Percentiles rank a stretch among this genome's conserved stretches.
Evolutionary conservation across 2,329 filamentous ascomycete genomes (phyloP).

Genomic region (Cladosporium sphaerospermum): DNA sequence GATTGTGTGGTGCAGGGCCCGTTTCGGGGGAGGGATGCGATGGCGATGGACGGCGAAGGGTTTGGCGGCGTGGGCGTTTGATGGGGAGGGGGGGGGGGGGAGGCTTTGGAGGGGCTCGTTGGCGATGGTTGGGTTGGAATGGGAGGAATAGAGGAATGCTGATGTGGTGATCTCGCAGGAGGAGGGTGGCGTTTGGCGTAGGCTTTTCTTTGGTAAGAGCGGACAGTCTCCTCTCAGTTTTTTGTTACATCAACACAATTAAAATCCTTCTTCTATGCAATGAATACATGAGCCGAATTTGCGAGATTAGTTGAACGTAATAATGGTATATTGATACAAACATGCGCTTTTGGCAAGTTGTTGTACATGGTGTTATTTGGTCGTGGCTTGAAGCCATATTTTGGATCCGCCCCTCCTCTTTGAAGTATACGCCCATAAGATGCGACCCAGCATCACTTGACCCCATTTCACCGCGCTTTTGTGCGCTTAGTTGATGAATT

Average conservation of each 20-base stretch:
- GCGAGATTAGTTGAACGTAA: too few relatives aligned
- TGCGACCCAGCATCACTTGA: not conserved
- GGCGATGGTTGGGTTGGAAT: slow-evolving; percentile 20
- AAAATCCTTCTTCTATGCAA: too few relatives aligned
- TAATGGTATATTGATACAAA: not conserved
- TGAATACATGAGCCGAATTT: too few relatives aligned
- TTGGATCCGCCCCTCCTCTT: not conserved
- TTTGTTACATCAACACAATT: too few relatives aligned
- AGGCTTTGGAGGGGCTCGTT: slow-evolving; percentile 38
- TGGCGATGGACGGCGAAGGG: slow-evolving; percentile 18
- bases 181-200: too few relatives aligned
- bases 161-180: not conserved
- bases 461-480: too few relatives aligned
- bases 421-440: not conserved
- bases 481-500: slow-evolving; percentile 49
- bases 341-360: not conserved
- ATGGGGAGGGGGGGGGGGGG: slow-evolving; percentile 34
- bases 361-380: not conserved
- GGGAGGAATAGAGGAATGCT: not conserved
- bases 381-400: not conserved
- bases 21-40: slow-evolving; percentile 20
- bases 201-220: too few relatives aligned
- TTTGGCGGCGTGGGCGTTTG: slow-evolving; percentile 32
- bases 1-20: slow-evolving; percentile 35
- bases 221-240: too few relatives aligned